Evolutionary conservation across 768 basidiomycete species (phyloP).

Genomic region (Pulveroboletus sp.): DNA sequence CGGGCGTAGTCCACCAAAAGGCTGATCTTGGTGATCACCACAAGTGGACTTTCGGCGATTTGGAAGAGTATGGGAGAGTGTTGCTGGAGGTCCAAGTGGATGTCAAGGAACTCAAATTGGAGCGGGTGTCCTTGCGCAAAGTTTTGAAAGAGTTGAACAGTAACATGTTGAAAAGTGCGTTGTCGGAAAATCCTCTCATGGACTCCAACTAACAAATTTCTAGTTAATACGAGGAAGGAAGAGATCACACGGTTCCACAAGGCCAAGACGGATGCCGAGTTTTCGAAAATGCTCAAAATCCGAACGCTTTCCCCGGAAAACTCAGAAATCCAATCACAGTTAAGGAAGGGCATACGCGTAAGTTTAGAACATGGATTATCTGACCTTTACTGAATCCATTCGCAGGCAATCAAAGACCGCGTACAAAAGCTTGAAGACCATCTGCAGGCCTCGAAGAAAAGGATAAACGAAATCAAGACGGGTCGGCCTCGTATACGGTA

Average conservation of each 20-base stretch:
- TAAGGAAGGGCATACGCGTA: conserved; percentile 73
- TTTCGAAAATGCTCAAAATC: conserved; percentile 69
- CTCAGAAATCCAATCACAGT: conserved; percentile 72
- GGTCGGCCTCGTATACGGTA: conserved; percentile 66
- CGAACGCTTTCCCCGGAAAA: conserved; percentile 89
- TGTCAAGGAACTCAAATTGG: conserved; percentile 45
- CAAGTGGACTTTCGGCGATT: conserved; percentile 57
- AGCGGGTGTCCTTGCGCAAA: conserved; percentile 39
- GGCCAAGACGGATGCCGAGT: conserved; percentile 76
- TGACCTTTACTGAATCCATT: conserved; percentile 5
- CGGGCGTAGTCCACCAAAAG: conserved; percentile 37
- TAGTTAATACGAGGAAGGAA: conserved; percentile 80
- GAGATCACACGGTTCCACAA: conserved; percentile 79
- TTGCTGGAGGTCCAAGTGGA: conserved; percentile 44
- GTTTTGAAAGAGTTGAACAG: conserved; percentile 57
- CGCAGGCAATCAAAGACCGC: conserved; percentile 65
- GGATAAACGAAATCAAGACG: conserved; percentile 56
- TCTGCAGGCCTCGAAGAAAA: conserved; percentile 67
- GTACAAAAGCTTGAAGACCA: conserved; percentile 79
- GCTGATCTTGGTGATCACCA: conserved; percentile 44
- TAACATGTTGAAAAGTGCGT: conserved; percentile 64
- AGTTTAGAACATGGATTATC: conserved; percentile 19
- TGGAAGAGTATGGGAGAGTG: conserved; percentile 45
- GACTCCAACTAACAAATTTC: neutral
- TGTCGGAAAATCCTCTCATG: neutral